Conservation (phyloP, 2,329 filamentous ascomycete species). For the Trichoderma citrinoviride region DNA sequence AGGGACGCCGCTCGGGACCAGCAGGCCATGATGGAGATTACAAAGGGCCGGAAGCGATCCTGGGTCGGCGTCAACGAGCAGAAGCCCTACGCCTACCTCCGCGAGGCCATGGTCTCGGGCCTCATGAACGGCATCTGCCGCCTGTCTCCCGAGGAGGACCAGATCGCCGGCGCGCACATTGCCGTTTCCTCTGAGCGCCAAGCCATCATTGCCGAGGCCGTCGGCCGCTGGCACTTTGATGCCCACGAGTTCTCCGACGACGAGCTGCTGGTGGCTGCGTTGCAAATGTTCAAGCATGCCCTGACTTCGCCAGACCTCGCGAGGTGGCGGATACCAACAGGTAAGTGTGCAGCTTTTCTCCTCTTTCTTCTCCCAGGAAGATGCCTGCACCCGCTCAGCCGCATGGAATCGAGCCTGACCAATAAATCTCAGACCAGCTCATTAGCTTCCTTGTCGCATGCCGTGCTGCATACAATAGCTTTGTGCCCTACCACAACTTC, state of each 20-base stretch:
- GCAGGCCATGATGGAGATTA: constrained; percentile 66
- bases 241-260: constrained; percentile 89
- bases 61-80: constrained; percentile 87
- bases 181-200: constrained; percentile 65
- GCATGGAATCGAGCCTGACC: constrained; percentile 40
- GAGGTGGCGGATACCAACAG: constrained; percentile 73
- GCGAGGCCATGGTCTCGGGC: constrained; percentile 90
- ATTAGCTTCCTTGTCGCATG: constrained; percentile 84
- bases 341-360: constrained; percentile 46
- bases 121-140: constrained; percentile 89
- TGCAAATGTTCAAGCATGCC: constrained; percentile 86
- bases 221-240: constrained; percentile 83
- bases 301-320: constrained; percentile 77
- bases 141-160: constrained; percentile 59
- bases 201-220: constrained; percentile 61
- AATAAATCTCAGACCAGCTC: constrained; percentile 62
- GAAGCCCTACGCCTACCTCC: constrained; percentile 82
- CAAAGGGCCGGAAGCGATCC: constrained; percentile 76
- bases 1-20: constrained; percentile 74
- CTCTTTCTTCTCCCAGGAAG: background rate
- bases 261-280: constrained; percentile 81
- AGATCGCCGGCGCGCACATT: constrained; percentile 63
- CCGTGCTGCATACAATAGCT: constrained; percentile 90
- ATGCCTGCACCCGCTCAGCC: constrained; percentile 18
- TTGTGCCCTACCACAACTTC: constrained; percentile 98